Evolutionary conservation across 1,139 yeast genomes (phyloP).

Genomic region (Meyerozyma carpophila): DNA sequence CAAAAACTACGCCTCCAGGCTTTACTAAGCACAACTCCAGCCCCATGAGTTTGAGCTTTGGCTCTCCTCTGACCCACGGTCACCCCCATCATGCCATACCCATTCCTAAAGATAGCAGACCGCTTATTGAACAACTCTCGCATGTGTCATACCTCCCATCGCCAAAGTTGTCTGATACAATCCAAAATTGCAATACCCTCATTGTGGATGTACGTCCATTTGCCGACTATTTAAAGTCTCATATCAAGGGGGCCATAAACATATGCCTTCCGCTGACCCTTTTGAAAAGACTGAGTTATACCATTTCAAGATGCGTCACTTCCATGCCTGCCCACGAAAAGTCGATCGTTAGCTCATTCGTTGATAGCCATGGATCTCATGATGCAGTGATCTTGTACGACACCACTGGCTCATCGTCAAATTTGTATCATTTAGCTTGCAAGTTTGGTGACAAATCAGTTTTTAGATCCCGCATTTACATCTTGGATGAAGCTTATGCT

Average conservation of each 20-base stretch:
- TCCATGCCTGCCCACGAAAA: slow-evolving; percentile 38
- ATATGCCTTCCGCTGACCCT: slow-evolving; percentile 76
- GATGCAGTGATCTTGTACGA: slow-evolving; percentile 5
- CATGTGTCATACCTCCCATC: neutral
- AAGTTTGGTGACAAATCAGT: neutral
- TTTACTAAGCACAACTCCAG: neutral
- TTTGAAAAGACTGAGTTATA: slow-evolving; percentile 61
- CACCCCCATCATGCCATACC: slow-evolving; percentile 4
- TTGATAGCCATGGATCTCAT: slow-evolving; percentile 44
- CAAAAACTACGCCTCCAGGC: neutral
- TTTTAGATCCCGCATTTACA: neutral
- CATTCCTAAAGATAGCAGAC: slow-evolving; percentile 1
- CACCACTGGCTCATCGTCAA: neutral
- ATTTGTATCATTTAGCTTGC: slow-evolving; percentile 1
- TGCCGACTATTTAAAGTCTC: slow-evolving; percentile 51
- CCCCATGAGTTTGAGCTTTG: slow-evolving; percentile 6
- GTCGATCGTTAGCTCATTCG: slow-evolving; percentile 28
- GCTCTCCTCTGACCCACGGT: slow-evolving; percentile 2
- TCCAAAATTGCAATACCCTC: slow-evolving; percentile 22
- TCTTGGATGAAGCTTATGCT: neutral
- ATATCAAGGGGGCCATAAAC: slow-evolving; percentile 54
- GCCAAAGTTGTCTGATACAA: neutral
- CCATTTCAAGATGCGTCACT: slow-evolving; percentile 49
- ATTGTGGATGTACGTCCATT: slow-evolving; percentile 69
- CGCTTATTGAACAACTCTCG: neutral